Evolutionary conservation across 352 stramenopile species (phyloP), one percentile per base, ranked within the genome.

Genomic region (Globisporangium yorkense): DNA sequence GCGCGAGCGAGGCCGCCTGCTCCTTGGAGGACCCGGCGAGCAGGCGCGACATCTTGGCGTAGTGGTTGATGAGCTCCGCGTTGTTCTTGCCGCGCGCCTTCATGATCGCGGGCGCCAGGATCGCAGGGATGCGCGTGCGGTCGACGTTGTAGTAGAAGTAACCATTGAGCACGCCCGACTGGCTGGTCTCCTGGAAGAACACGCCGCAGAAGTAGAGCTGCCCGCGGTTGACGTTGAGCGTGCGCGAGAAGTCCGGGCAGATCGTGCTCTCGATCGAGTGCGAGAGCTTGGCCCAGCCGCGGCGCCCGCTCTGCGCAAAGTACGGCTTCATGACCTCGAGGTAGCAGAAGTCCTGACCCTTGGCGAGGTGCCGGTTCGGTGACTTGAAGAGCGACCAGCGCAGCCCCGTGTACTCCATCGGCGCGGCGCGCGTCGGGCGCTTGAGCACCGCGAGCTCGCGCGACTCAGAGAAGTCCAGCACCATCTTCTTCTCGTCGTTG

Each of bases 261-360:
- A 80, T 74, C 5, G 66, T 59, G 56, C 85, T 75, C 37, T 87
- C 65, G 35, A 93, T 81, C 57, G 83, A 93, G 56, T 93, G 79
- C 35, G 66, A 75, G 56, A 75, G 84, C 56, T 75, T 85, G 15
- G 77, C 77, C 80, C 80, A 93, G 10, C 80, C 80, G 31, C 80
- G 80, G 20, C 77, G 77, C 13, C 83, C 80, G 44, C 70, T 57
- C 9, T 62, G 56, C 18, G 80, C 77, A 0, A 70, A 59, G 67
- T 86, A 91, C 1, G 74, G 72, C 64, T 82, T 84, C 75, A 87
- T 86, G 55, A 80, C 66, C 58, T 89, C 80, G 9, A 92, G 57
- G 61, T 89, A 88, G 59, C 78, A 89, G 56, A 89, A 88, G 57
- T 92, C 82, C 59, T 87, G 82, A 43, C 75, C 75, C 10, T 74